A percentile compares a stretch with the other conserved stretches of the same genome.
Conservation (phyloP, 1,284 basidiomycete genomes). For the Cryptococcus maquisensis region DNA sequence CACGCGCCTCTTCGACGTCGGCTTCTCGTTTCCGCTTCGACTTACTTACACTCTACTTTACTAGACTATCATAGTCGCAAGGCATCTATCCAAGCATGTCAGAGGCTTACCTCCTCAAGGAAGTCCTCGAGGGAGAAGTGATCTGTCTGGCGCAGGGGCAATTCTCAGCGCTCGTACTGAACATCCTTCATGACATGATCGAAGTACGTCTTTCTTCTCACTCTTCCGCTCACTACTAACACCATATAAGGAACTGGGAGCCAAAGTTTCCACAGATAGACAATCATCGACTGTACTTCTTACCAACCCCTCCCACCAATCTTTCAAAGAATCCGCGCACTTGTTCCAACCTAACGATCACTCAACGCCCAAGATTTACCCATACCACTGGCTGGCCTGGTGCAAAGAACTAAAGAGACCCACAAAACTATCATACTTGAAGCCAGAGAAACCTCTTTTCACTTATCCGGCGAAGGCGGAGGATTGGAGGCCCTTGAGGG, state of each 20-base stretch:
- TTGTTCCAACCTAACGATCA: neutral
- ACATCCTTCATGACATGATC: conserved; percentile 1
- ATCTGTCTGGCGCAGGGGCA: conserved; percentile 10
- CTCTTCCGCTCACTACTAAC: neutral
- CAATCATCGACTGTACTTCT: conserved; percentile 16
- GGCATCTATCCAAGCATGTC: neutral
- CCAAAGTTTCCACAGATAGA: neutral
- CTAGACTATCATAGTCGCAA: neutral
- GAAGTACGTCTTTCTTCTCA: conserved; percentile 4
- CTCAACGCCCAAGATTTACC: neutral
- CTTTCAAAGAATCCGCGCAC: no score
- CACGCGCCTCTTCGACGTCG: neutral
- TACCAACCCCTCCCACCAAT: conserved; percentile 17
- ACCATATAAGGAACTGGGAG: conserved; percentile 9
- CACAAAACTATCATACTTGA: conserved; percentile 15
- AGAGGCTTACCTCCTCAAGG: neutral
- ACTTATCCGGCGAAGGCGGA: conserved; percentile 10
- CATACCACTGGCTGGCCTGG: conserved; percentile 38
- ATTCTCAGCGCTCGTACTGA: conserved; percentile 1
- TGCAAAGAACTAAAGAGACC: conserved; percentile 8
- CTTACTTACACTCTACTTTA: neutral
- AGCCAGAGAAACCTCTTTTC: conserved; percentile 15
- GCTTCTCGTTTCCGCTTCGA: neutral
- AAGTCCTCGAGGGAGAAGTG: neutral
- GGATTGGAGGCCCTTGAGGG: conserved; percentile 21